phyloP scores from a whole-genome alignment of 345 rosid genomes.

The Populus pruinosa region DNA sequence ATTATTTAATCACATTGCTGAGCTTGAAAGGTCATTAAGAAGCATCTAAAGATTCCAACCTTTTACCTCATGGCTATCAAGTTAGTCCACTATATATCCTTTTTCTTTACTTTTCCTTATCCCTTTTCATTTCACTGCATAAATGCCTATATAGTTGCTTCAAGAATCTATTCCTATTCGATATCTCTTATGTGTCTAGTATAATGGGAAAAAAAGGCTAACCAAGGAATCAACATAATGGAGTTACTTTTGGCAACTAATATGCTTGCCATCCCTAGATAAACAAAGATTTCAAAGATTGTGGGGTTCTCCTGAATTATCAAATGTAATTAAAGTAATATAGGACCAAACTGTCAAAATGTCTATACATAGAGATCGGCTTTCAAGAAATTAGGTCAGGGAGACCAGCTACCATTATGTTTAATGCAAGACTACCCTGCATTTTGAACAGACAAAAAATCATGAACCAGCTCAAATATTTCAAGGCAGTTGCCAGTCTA shows the following conservation, averaged over 20 bases:
- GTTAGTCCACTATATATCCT: not conserved
- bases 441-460: not conserved
- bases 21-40: not conserved
- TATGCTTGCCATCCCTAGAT: not conserved
- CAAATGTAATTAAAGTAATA: not conserved
- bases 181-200: not conserved
- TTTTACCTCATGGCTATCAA: slow-evolving; percentile 1
- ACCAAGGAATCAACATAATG: slow-evolving; percentile 30
- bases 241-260: slow-evolving; percentile 25
- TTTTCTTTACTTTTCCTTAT: not conserved
- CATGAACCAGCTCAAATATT: not conserved
- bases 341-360: not conserved
- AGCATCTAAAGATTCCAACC: slow-evolving; percentile 12
- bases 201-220: not conserved
- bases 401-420: not conserved
- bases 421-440: not conserved
- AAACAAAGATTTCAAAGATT: slow-evolving; percentile 5
- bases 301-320: not conserved
- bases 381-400: not conserved
- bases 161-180: slow-evolving; percentile 23
- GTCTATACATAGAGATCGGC: not conserved
- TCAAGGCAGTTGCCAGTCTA: slow-evolving; percentile 8
- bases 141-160: slow-evolving; percentile 20
- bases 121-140: slow-evolving; percentile 6
- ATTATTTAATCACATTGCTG: not conserved